Base-by-base conservation (phyloP, 768 basidiomycete genomes). In the Russula sp. region DNA sequence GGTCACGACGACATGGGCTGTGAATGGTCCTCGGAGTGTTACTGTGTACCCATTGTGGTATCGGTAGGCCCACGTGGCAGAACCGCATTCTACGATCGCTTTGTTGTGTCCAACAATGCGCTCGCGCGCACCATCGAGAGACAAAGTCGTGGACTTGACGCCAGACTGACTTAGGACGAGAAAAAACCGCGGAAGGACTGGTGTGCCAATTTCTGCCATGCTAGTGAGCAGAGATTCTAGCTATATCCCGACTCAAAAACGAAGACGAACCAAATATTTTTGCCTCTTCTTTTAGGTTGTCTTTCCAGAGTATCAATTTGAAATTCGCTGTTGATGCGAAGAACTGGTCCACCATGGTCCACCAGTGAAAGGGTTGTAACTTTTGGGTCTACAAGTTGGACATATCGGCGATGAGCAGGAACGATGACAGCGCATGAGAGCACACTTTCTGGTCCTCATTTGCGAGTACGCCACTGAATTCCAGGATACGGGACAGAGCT, bases 241-340 rank as follows among this genome's bases (percentile, higher is more conserved):
- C 42, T 29, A 29, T 29, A 16, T 13, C 25, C 51, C 13, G 8
- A 7, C 18, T 14, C 16, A 51, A 54, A 60, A 34, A 29, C 10
- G 14, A 20, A 54, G 25, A 75, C 87, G 51, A 58, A 92, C 90
- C 89, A 67, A 93, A 91, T 9, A 86, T 86, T 68, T 90, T 93
- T 36, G 90, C 89, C 69, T 92, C 91, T 29, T 78, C 81, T 67
- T 78, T 80, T 69, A 84, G 82, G 67, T 88, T 90, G 71, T 91
- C 90, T 70, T 89, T 89, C 90, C 90, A 92, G n/a, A 93, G 74
- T 3, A 88, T 91, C 66, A 93, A 79, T 70, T 84, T 88, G 83
- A 92, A 83, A 49, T 81, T 73, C 22, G 88, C 86, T 62, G 82
- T 82, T 2, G 83, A 79, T 9, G 83, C 82, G 69, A 92, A 93